Evolutionary conservation across 1,284 basidiomycete species (phyloP), one percentile per base, ranked within the genome.

Genomic region (Puccinia polysora): DNA sequence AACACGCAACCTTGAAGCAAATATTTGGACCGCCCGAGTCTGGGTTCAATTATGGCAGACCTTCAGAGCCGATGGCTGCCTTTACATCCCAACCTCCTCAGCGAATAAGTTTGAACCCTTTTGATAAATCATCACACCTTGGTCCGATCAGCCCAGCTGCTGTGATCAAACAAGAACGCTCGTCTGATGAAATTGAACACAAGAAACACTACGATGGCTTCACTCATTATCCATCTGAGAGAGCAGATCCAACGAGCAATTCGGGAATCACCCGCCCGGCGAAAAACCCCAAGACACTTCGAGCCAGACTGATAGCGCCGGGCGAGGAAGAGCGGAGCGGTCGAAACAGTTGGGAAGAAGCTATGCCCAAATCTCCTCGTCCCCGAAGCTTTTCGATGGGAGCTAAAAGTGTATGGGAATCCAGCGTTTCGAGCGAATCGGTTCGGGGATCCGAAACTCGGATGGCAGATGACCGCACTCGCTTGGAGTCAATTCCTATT

Each of bases 371-470:
- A 30, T 63, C 60, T 12, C 40, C 40, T 45, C 60, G 60, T 15
- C 40, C 40, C 10, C 60, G 60, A 63, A 63, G 60, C 38, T 63
- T 63, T 23, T 63, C 60, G 6, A 49, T 63, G 60, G 60, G 60
- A 6, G 60, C 40, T 8, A 63, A 49, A 63, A 49, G 40, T 20
- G 60, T 32, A 1, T 63, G 60, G 60, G 45, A 49, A n/a, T 28
- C 40, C 10, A 40, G 47, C 20, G 43, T 28, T 18, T 10, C 43
- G 30, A 49, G 43, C 4, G 60, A 30, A 7, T 30, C 15, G 0
- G 15, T 63, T 23, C 38, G 60, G 28, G 45, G 43, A 12, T 25
- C 18, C 6, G 30, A 32, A 5, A 28, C 4, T 38, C 30, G 30
- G n/a, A 28, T 28, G 30, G 28, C 18, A 38, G 7, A 36, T 7